phyloP scores from a whole-genome alignment of 2,329 filamentous ascomycete species.

The Cladosporium sp. region DNA sequence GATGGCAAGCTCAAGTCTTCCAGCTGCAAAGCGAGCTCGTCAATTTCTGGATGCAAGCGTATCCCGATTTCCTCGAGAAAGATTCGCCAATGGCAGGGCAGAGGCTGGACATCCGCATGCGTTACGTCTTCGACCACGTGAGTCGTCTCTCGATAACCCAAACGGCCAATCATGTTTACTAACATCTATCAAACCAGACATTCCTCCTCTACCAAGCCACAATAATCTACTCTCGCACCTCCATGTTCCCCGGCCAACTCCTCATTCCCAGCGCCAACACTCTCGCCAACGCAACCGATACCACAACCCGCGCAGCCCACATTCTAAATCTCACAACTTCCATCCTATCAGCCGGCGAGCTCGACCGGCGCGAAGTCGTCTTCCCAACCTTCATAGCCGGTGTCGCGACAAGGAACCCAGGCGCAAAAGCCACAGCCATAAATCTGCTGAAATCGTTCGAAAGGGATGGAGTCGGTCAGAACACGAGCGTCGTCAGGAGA shows the following conservation, averaged over 20 bases:
- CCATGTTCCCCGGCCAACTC: conserved; percentile 47
- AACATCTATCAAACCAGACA: conserved; percentile 24
- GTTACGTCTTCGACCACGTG: conserved; percentile 41
- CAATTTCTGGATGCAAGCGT: conserved; percentile 26
- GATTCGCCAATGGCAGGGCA: conserved; percentile 24
- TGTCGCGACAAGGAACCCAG: conserved; percentile 37
- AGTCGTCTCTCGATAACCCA: conserved; percentile 16
- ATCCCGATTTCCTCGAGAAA: conserved; percentile 24
- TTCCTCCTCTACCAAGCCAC: conserved; percentile 45
- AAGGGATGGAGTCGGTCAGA: conserved; percentile 45
- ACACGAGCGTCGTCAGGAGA: conserved; percentile 42
- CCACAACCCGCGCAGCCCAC: conserved; percentile 40
- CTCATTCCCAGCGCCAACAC: conserved; percentile 35
- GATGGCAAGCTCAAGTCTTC: conserved; percentile 23
- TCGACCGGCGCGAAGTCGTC: conserved; percentile 44
- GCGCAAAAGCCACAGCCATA: conserved; percentile 45
- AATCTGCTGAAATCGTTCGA: conserved; percentile 49
- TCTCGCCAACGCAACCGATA: conserved; percentile 35
- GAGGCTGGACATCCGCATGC: conserved; percentile 26
- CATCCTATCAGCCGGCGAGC: conserved; percentile 34
- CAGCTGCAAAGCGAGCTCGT: conserved; percentile 27
- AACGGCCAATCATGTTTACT: conserved; percentile 33
- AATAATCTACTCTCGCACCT: conserved; percentile 51
- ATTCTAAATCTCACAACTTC: conserved; percentile 44
- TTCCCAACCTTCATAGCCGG: conserved; percentile 56